Conservation (phyloP, 1,139 yeast genomes). For the Taphrina communis region DNA sequence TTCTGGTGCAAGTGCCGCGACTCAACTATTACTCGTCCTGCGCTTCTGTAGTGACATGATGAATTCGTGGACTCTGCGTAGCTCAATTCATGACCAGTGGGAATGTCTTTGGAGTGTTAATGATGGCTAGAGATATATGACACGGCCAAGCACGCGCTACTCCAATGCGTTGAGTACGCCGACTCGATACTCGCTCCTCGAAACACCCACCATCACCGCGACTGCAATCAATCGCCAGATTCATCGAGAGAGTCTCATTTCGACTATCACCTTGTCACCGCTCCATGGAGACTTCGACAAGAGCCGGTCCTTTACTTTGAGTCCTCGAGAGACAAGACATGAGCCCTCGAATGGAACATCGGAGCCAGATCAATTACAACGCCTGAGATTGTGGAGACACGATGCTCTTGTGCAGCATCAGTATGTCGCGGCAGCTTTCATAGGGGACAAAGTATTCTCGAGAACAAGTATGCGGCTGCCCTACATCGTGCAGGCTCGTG, state of each 20-base stretch:
- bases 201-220: constrained; percentile 11
- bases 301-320: neutral
- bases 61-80: no score
- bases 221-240: constrained; percentile 9
- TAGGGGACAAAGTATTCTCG: constrained; percentile 87
- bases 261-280: constrained; percentile 14
- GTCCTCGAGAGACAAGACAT: neutral
- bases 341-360: neutral
- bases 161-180: constrained; percentile 11
- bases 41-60: neutral
- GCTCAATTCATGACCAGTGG: no score
- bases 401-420: constrained; percentile 94
- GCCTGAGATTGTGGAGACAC: constrained; percentile 87
- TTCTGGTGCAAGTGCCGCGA: neutral
- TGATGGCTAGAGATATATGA: constrained; percentile 4
- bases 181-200: constrained; percentile 5
- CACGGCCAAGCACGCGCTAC: constrained; percentile 18
- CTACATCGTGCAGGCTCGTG: no score
- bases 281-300: constrained; percentile 7
- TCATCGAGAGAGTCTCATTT: constrained; percentile 3
- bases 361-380: constrained; percentile 66
- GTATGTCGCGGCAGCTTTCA: constrained; percentile 83
- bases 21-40: neutral
- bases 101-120: no score
- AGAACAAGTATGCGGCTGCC: constrained; percentile 55